Evolutionary conservation across 192 early-diverging fungal genomes (phyloP), one percentile per base, ranked within the genome.

Genomic region (Chytriomyces confervae): DNA sequence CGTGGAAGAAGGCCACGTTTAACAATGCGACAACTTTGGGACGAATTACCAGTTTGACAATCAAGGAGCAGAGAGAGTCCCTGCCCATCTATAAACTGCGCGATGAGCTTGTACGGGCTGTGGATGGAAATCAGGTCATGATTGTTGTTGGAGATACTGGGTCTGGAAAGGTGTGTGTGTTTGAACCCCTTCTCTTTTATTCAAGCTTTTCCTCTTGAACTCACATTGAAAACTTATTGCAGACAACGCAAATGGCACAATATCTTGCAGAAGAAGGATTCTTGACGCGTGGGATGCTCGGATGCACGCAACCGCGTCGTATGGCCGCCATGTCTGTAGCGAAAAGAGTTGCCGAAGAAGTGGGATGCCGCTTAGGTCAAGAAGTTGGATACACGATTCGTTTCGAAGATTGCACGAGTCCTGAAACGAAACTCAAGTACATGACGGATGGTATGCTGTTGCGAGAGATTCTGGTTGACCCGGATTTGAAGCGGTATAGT

Each of bases 381-480:
- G 92, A 97, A 80, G 98, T 99, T 57, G 98, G 98, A 11, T 99
- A 99, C 75, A 93, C 96, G 10, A 98, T 99, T 77, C 95, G 98
- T 66, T 99, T 99, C 70, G 98, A 99, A 82, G 98, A 99, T 82
- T 97, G 95, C 84, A 98, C 96, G 6, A 91, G 91, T 47, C 91
- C 92, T 5, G 88, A 90, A 61, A 99, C 98, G 5, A 86, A 82
- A 72, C 94, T 99, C 78, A 99, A 98, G 84, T 98, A 98, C 85
- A 98, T 99, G 98, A 99, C 98, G 16, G 98, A 98, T 76, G 98
- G 98, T 84, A 95, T 98, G 92, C 78, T 99, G 23, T 84, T 98
- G 64, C 89, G 96, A 77, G 98, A 99, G 77, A 93, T 94, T 73
- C 86, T 99, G 63, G 90, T 95, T 0, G 94, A 96, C 73, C 87